Percentiles rank a stretch among this genome's conserved stretches.
These are phyloP conservation scores for Rubroboletus pulcherrimus DNA, from an alignment of 768 basidiomycete genomes.

Conservation along the genomic window DNA sequence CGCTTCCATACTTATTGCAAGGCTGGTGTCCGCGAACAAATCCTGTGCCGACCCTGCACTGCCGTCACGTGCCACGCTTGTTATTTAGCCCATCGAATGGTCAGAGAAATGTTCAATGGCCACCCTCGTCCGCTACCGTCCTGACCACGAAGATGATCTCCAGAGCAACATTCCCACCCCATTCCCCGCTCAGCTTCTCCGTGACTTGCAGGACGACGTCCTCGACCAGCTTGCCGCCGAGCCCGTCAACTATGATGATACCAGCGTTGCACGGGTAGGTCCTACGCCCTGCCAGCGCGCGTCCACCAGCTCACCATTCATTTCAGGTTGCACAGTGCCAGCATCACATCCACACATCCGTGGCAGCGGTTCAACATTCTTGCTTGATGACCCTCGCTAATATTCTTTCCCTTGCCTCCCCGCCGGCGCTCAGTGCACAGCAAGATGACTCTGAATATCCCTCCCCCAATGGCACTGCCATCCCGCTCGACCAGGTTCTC, in stretches of 20 bases:
- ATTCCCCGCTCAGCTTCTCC: conserved; percentile 18
- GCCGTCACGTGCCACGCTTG: conserved; percentile 15
- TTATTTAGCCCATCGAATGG: conserved; percentile 6
- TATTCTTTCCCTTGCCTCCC: conserved; percentile 50
- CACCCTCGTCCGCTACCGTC: conserved; percentile 20
- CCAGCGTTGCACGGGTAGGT: conserved; percentile 8
- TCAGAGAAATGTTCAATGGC: conserved; percentile 15
- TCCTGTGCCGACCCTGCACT: conserved; percentile 5
- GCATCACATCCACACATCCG: conserved; percentile 68
- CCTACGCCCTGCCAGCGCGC: background rate
- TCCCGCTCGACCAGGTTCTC: conserved; percentile 13
- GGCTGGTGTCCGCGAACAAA: background rate
- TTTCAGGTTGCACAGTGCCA: conserved; percentile 25
- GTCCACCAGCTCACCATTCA: background rate
- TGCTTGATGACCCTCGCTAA: conserved; percentile 72
- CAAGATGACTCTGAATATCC: conserved; percentile 58
- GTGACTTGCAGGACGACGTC: conserved; percentile 4
- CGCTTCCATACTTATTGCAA: too few relatives aligned
- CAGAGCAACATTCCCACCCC: conserved; percentile 19
- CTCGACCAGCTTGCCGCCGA: conserved; percentile 23
- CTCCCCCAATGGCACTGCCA: conserved; percentile 36
- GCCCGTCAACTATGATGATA: conserved; percentile 19
- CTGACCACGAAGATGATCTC: conserved; percentile 3
- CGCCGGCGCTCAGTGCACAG: conserved; percentile 19
- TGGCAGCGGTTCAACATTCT: conserved; percentile 66